Base-by-base conservation (phyloP, 2,329 filamentous ascomycete species). In the Corynespora cassiicola region DNA sequence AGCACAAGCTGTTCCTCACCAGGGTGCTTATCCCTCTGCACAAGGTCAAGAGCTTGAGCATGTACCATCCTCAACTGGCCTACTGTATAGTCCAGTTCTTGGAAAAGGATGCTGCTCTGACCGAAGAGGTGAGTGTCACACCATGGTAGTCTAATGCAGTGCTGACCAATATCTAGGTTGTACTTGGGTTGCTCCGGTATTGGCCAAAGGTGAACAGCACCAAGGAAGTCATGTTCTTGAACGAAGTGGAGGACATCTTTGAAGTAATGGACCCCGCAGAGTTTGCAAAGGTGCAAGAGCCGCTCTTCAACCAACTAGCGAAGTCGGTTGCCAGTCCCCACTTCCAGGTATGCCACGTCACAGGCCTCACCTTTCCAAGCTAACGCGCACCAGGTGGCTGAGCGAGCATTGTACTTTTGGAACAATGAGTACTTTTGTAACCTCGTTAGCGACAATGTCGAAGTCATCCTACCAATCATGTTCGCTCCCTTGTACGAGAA, bases 361-460 rank as follows among this genome's bases (percentile, higher is more conserved):
- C n/a, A n/a, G n/a, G n/a, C n/a, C n/a, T 12, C 10, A 30, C 38
- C 37, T 2, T 7, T 28, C 6, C 33, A 20, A 20, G 16, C 15
- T 30, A n/a, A 39, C 7, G 20, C 15, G 15, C 8, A 11, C 21
- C 46, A 84, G 80, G 94, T 99, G 42, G 94, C 94, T 12, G 94
- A 99, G 74, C 85, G 94, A 52, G 94, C 94, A 5, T 79, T 99
- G 18, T 99, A 99, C 74, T 99, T 99, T 76, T 99, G 94, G 94
- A 99, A 99, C 78, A 99, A 99, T 65, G 94, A 99, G 70, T 99
- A 99, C 70, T 99, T 99, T 74, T 99, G 94, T 78, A 99, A 97
- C 65, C 79, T 99, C 42, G 94, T 99, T 54, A 96, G 91, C 75
- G 94, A 99, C 73, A 99, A 99, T 61, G 94, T 99, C 38, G 92